Evolutionary conservation across 129 eudicot genomes (phyloP), one percentile per base, ranked within the genome.

Genomic region (Flaveria brownii): DNA sequence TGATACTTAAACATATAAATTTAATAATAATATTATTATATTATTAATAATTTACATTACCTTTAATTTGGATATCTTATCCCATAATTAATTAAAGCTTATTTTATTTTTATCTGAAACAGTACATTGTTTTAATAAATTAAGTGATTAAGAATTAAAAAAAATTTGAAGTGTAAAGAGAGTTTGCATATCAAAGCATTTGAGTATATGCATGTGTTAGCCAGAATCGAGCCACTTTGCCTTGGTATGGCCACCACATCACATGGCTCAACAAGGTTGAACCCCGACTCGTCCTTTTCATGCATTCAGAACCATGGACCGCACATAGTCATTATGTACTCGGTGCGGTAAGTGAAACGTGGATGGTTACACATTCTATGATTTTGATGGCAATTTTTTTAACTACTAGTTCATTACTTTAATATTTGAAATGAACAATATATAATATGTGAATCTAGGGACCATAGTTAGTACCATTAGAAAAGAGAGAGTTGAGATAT

Each of bases 231-330:
- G 80, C 72, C 76, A 45, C 9, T 78, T 57, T 69, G 61, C 59
- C 61, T 54, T 77, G 68, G 61, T 13, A 78, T 70, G 70, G 56
- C 70, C 69, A 43, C 81, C 81, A n/a, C 70, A 46, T 67, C 71
- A 69, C 62, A 69, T 69, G 82, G 71, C 75, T 78, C 77, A 63
- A 70, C 70, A 70, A 70, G 43, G 45, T 57, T 70, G 12, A 78
- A 49, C 22, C 71, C 64, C 54, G 82, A 78, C 63, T 78, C 71
- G 82, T 78, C 77, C 63, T 65, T 78, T 78, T 78, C 82, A 47
- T 45, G 54, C 62, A 70, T 70, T 70, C 77, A 78, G 16, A 57
- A 70, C 64, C 77, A 46, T 78, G 71, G 64, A 59, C 77, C 82
- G 25, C 56, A 30, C 23, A 23, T 10, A 17, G 13, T 39, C 26